A percentile compares a stretch with the other conserved stretches of the same genome.
Conservation (phyloP, 306 rosid genomes). For the Trifolium subterraneum region DNA sequence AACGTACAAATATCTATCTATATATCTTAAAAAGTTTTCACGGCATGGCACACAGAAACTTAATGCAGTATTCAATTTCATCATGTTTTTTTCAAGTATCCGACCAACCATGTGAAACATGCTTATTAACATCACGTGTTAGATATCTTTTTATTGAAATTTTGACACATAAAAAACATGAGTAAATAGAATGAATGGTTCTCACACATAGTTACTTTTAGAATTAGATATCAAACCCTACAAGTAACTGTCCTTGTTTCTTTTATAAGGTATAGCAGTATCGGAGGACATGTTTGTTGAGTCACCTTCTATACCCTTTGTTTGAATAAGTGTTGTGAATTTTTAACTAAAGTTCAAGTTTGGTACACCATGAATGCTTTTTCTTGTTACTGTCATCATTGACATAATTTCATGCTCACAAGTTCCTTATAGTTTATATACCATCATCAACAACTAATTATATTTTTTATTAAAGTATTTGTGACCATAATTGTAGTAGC, state of each 20-base stretch:
- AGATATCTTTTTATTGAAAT: too few relatives aligned
- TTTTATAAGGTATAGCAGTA: conserved; percentile 50
- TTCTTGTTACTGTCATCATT: conserved; percentile 23
- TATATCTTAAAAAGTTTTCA: not conserved
- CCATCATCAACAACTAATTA: too few relatives aligned
- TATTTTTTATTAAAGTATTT: too few relatives aligned
- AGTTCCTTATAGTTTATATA: too few relatives aligned
- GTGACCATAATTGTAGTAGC: too few relatives aligned
- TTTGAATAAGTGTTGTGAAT: conserved; percentile 36
- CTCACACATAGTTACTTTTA: conserved; percentile 11
- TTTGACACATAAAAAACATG: conserved; percentile 63
- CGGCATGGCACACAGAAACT: not conserved
- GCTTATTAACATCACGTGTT: conserved; percentile 52
- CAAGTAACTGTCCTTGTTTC: conserved; percentile 46
- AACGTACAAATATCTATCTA: not conserved
- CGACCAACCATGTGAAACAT: conserved; percentile 22
- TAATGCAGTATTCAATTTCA: not conserved
- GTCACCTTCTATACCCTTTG: conserved; percentile 44
- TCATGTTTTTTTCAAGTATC: conserved; percentile 4
- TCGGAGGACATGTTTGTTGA: conserved; percentile 37
- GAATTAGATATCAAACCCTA: conserved; percentile 38
- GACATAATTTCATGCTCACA: conserved; percentile 48
- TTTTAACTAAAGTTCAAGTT: conserved; percentile 49
- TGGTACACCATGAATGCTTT: conserved; percentile 39
- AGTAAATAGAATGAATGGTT: conserved; percentile 50